A percentile compares a stretch with the other conserved stretches of the same genome.
phyloP scores from a whole-genome alignment of 1,284 basidiomycete genomes.

The Apiotrichum siamense region DNA sequence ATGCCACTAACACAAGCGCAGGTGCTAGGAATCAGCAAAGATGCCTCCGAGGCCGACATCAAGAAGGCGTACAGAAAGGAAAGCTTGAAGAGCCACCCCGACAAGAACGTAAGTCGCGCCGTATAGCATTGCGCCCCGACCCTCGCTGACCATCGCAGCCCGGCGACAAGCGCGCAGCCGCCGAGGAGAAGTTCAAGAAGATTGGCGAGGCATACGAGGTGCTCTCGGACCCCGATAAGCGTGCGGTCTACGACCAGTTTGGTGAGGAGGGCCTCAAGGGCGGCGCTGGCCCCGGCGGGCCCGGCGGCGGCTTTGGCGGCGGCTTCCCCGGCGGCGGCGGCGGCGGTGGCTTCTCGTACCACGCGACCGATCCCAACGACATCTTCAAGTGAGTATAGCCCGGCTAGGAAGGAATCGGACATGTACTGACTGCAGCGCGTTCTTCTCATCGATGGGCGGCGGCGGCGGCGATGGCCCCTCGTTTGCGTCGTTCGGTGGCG shows the following conservation, averaged over 20 bases:
- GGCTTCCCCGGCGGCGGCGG: conserved; percentile 53
- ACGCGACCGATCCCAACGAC: conserved; percentile 76
- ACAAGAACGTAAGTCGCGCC: conserved; percentile 54
- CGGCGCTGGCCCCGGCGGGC: conserved; percentile 45
- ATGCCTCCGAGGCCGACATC: conserved; percentile 74
- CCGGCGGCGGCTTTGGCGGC: conserved; percentile 47
- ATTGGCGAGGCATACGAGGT: conserved; percentile 97
- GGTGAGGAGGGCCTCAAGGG: conserved; percentile 91
- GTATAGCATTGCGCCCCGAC: conserved; percentile 48
- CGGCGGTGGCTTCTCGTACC: conserved; percentile 54
- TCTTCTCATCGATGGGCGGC: conserved; percentile 53
- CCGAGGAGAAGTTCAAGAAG: conserved; percentile 90
- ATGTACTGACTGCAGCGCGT: conserved; percentile 52
- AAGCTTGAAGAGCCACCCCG: conserved; percentile 88
- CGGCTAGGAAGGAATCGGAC: not conserved
- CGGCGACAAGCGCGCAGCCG: conserved; percentile 56
- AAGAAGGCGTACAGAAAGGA: conserved; percentile 56
- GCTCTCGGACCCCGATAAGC: conserved; percentile 81
- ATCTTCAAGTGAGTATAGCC: conserved; percentile 90
- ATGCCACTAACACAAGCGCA: conserved; percentile 11
- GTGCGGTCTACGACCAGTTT: conserved; percentile 86
- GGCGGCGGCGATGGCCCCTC: conserved; percentile 37
- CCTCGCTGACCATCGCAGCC: conserved; percentile 20
- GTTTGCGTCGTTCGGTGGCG: no score
- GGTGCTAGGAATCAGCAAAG: conserved; percentile 62